Evolutionary conservation across 192 early-diverging fungal genomes (phyloP).

Genomic region (Gryganskiella cystojenkinii): DNA sequence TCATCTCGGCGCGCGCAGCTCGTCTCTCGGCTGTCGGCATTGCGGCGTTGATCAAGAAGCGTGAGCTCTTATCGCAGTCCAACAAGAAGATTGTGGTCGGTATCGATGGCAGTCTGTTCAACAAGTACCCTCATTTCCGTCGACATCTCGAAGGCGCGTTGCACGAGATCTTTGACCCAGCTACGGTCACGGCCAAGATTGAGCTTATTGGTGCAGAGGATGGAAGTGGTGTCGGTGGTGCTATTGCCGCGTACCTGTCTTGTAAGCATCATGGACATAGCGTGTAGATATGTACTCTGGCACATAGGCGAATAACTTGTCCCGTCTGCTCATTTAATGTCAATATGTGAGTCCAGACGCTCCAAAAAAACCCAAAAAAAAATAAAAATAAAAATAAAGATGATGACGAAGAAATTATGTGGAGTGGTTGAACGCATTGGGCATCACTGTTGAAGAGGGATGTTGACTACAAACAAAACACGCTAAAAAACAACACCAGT

Average conservation of each 20-base stretch:
- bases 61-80: conserved; percentile 58
- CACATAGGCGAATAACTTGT: no score
- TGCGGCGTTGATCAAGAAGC: conserved; percentile 78
- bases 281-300: background rate
- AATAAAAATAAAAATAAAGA: no score
- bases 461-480: no score
- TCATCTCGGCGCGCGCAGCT: conserved; percentile 87
- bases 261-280: conserved; percentile 10
- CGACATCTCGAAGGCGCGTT: conserved; percentile 79
- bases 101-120: conserved; percentile 81
- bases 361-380: no score
- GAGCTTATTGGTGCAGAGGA: conserved; percentile 78
- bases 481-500: no score
- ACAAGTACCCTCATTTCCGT: conserved; percentile 79
- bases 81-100: conserved; percentile 67
- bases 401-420: no score
- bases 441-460: no score
- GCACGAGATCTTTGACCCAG: conserved; percentile 75
- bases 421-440: no score
- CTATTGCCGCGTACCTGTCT: conserved; percentile 72
- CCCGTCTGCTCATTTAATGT: no score
- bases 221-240: conserved; percentile 82
- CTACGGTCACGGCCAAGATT: conserved; percentile 61
- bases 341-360: no score
- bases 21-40: conserved; percentile 80